Percentiles rank a stretch among this genome's conserved stretches.
These are phyloP conservation scores for Fusarium ramigenum DNA, from an alignment of 2,329 filamentous ascomycete genomes.

Conservation along the genomic window DNA sequence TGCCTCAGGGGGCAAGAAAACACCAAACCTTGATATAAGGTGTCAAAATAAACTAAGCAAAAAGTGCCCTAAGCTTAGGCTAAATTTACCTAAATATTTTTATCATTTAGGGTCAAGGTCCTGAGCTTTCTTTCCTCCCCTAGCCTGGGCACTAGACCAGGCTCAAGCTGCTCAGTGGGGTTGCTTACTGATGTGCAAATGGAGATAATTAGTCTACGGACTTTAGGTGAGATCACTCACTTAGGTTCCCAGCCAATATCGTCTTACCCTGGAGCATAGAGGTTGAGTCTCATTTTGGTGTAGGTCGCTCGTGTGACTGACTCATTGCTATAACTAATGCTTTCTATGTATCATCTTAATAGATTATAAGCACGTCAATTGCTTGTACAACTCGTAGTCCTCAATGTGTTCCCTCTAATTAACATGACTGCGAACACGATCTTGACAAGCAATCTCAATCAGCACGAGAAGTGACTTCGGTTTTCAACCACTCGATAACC, in stretches of 20 bases:
- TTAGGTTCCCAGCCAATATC: neutral
- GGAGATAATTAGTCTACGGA: slow-evolving; percentile 7
- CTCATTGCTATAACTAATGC: neutral
- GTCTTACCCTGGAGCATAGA: slow-evolving; percentile 1
- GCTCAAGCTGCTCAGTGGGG: slow-evolving; percentile 12
- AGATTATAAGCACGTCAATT: neutral
- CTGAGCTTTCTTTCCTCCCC: too few species aligned
- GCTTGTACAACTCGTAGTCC: neutral
- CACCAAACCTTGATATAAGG: too few species aligned
- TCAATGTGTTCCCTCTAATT: neutral
- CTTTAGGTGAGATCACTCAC: neutral
- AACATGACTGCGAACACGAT: neutral
- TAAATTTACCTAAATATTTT: too few species aligned
- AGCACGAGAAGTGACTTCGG: slow-evolving; percentile 7
- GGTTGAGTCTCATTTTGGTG: neutral
- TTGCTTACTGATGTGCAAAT: neutral
- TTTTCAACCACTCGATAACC: slow-evolving; percentile 57
- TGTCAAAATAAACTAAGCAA: too few species aligned
- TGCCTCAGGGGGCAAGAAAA: too few species aligned
- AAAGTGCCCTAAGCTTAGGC: too few species aligned
- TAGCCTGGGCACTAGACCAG: neutral
- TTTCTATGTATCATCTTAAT: neutral
- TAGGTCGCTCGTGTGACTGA: neutral
- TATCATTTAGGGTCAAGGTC: too few species aligned
- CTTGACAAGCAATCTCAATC: neutral